Conservation (phyloP, 495 filamentous ascomycete species). For the Patellaria atrata region DNA sequence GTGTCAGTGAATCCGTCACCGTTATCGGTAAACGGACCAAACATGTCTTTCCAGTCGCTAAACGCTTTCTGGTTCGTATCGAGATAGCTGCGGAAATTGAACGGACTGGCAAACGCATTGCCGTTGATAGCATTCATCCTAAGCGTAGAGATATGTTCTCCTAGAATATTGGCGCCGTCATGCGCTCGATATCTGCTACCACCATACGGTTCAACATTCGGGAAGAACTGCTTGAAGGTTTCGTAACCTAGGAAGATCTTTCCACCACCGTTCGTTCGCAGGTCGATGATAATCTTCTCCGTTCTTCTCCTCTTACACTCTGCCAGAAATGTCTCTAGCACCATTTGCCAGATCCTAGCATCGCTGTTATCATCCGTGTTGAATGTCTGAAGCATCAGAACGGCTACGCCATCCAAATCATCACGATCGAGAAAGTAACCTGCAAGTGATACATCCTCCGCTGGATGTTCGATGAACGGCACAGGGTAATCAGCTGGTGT, state of each 20-base stretch:
- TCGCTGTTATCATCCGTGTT: conserved; percentile 10
- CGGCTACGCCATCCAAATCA: conserved; percentile 7
- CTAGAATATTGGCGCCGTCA: conserved; percentile 13
- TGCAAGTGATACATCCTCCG: conserved; percentile 9
- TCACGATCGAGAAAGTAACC: conserved; percentile 17
- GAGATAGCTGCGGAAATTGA: conserved; percentile 17
- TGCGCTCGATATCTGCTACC: conserved; percentile 13
- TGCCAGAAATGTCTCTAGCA: conserved; percentile 13
- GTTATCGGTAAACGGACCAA: conserved; percentile 5
- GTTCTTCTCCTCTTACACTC: conserved; percentile 13
- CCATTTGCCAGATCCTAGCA: conserved; percentile 9
- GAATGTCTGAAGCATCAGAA: conserved; percentile 19
- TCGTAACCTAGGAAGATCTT: conserved; percentile 28
- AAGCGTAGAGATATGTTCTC: conserved; percentile 8
- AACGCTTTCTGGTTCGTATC: conserved; percentile 11
- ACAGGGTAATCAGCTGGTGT: conserved; percentile 12
- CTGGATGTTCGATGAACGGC: conserved; percentile 10
- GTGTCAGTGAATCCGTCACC: conserved; percentile 17
- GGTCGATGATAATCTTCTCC: conserved; percentile 26
- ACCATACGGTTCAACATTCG: conserved; percentile 20
- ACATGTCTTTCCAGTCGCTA: conserved; percentile 15
- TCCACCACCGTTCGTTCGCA: conserved; percentile 28
- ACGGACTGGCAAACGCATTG: conserved; percentile 13
- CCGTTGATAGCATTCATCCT: conserved; percentile 1
- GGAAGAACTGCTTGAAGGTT: conserved; percentile 28